Evolutionary conservation across 129 eudicot genomes (phyloP).

Genomic region (Artemisia argyi): DNA sequence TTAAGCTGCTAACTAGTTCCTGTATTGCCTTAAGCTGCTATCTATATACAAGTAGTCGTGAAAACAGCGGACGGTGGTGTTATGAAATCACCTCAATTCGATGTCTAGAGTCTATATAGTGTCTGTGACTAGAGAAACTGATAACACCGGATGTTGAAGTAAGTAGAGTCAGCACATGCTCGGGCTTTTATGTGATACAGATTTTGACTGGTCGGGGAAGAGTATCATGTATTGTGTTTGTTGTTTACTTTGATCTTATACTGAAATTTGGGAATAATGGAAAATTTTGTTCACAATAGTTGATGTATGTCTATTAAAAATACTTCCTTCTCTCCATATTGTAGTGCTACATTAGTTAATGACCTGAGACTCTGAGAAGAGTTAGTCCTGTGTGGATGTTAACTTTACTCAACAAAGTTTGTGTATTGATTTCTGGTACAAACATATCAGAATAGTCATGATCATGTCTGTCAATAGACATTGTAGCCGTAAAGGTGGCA

Average conservation of each 20-base stretch:
- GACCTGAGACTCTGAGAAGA: background rate
- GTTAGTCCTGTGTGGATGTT: background rate
- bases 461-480: background rate
- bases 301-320: no score
- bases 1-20: no score
- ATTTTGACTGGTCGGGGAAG: background rate
- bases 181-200: conserved; percentile 10
- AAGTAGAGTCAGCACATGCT: background rate
- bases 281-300: background rate
- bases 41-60: no score
- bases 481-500: background rate
- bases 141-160: conserved; percentile 11
- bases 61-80: no score
- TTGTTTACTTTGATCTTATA: background rate
- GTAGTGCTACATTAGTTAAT: background rate
- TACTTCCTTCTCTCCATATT: conserved; percentile 4
- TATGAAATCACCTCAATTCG: no score
- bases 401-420: background rate
- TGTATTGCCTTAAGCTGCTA: no score
- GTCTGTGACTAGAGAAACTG: no score
- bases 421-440: no score
- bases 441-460: background rate
- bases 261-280: background rate
- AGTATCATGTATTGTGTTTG: background rate
- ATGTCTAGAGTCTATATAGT: no score